Percentiles rank a stretch among this genome's conserved stretches.
Conservation (phyloP, 1,284 basidiomycete species). For the Hortiboletus rubellus region DNA sequence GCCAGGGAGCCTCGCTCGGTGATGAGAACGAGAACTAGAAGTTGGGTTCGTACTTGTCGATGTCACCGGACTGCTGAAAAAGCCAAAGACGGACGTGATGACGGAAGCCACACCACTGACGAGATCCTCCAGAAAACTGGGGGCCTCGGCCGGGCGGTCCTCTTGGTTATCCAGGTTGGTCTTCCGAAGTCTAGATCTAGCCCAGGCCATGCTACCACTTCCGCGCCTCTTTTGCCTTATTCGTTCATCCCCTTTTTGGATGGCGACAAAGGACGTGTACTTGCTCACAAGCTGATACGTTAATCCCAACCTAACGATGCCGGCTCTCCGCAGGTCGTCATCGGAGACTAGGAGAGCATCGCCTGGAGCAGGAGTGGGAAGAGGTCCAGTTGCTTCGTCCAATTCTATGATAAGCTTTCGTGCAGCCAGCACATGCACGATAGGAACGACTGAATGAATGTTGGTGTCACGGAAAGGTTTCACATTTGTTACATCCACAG, state of each 20-base stretch:
- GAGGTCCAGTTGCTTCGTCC: slow-evolving; percentile 36
- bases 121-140: slow-evolving; percentile 23
- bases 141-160: not conserved
- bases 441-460: slow-evolving; percentile 31
- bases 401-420: slow-evolving; percentile 51
- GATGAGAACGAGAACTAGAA: slow-evolving; percentile 1
- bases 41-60: not conserved
- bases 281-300: slow-evolving; percentile 52
- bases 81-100: slow-evolving; percentile 19
- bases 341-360: slow-evolving; percentile 28
- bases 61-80: slow-evolving; percentile 1
- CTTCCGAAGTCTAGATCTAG: slow-evolving; percentile 16
- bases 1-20: slow-evolving; percentile 16
- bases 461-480: slow-evolving; percentile 35
- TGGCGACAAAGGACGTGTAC: slow-evolving; percentile 58
- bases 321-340: slow-evolving; percentile 42
- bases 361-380: slow-evolving; percentile 20
- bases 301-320: slow-evolving; percentile 49
- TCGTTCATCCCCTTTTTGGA: slow-evolving; percentile 35
- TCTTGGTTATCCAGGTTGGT: not conserved
- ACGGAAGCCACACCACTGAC: slow-evolving; percentile 17
- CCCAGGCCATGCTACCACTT: slow-evolving; percentile 12
- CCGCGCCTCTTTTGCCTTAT: slow-evolving; percentile 3
- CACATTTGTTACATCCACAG: slow-evolving; percentile 41
- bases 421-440: slow-evolving; percentile 57